These are phyloP conservation scores for Pichia norvegensis DNA, from an alignment of 1,139 yeast genomes.

Conservation along the genomic window DNA sequence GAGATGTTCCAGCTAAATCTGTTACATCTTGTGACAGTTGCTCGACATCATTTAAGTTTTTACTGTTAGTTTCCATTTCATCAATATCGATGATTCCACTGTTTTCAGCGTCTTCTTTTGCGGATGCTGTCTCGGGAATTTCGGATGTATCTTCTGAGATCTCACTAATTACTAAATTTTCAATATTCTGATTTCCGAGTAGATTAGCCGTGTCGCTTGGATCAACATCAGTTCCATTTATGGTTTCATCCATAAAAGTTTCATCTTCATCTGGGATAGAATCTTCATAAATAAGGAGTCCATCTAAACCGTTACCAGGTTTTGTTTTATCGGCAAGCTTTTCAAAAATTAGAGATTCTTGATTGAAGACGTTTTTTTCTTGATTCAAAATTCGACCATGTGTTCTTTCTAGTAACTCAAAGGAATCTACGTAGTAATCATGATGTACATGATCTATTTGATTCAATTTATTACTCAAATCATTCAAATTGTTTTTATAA, in stretches of 20 bases:
- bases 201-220: neutral
- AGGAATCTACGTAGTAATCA: slow-evolving; percentile 59
- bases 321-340: slow-evolving; percentile 79
- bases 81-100: neutral
- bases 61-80: neutral
- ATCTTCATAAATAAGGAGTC: slow-evolving; percentile 31
- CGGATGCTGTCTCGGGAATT: neutral
- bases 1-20: neutral
- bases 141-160: neutral
- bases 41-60: neutral
- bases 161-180: neutral
- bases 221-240: neutral
- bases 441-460: slow-evolving; percentile 70
- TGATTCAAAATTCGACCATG: slow-evolving; percentile 45
- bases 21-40: neutral
- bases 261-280: slow-evolving; percentile 1
- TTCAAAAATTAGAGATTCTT: slow-evolving; percentile 75
- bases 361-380: slow-evolving; percentile 62
- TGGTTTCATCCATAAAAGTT: slow-evolving; percentile 37
- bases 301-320: slow-evolving; percentile 81
- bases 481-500: slow-evolving; percentile 58
- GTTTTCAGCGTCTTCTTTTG: neutral
- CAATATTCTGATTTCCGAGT: neutral
- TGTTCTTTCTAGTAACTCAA: slow-evolving; percentile 52
- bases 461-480: slow-evolving; percentile 66